Base-by-base conservation (phyloP, 2,329 filamentous ascomycete species). In the Epichloe amarillans region DNA sequence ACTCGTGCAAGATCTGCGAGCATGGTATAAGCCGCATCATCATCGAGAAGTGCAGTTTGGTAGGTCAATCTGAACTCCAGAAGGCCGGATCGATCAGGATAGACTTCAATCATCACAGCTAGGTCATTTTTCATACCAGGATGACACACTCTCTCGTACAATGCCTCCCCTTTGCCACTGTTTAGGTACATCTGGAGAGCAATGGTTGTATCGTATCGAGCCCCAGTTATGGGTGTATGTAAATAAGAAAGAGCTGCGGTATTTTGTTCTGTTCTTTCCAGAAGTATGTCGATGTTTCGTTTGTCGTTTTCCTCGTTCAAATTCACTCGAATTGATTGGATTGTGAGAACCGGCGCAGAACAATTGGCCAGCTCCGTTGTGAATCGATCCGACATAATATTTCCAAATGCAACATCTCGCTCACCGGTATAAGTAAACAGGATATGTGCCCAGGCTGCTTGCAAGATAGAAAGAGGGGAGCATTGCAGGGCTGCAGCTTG, bases 381-480 rank as follows among this genome's bases (percentile, higher is more conserved):
- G 4, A 42, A 42, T 21, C 62, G 55, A 15, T 61, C 64, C 21
- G 65, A 66, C 3, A 66, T 49, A 4, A 66, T 61, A 47, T 60
- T 67, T 17, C 64, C 64, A 51, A 68, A 63, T 2, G 60, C 57
- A 2, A 68, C 54, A 37, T 68, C 66, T 14, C 59, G 60, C 6
- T 64, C 63, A 17, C 61, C 58, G 10, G 60, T 59, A 26, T 63
- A 64, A 15, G 61, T 62, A 50, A 66, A 66, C 1, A 69, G 50
- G n/a, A 69, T 54, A 6, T 62, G 57, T 3, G 59, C 59, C 66
- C 65, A 69, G 19, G 65, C 60, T 14, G 65, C 64, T 46, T 69
- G 66, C 8, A 68, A 56, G 4, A 66, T 57, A 0, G 65, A 60
- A 30, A 66, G 54, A 3, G 65, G 65, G 2, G 65, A 64, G 0